These are phyloP conservation scores for Sutorius eximius DNA, from an alignment of 1,284 basidiomycete genomes.

Conservation along the genomic window DNA sequence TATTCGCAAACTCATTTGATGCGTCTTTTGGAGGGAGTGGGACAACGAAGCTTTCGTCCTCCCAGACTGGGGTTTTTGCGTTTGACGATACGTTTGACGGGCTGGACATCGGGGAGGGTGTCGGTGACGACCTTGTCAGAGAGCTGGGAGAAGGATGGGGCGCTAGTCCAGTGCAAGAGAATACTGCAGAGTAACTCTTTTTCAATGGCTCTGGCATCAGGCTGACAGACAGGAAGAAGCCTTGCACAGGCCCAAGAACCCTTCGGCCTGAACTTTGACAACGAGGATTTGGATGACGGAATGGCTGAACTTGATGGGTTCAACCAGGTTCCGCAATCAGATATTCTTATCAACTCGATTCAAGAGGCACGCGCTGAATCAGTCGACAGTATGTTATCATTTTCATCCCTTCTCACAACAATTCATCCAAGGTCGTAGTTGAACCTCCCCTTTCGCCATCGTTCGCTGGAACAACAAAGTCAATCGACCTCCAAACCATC, in stretches of 20 bases:
- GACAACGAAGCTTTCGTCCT: conserved; percentile 50
- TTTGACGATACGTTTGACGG: conserved; percentile 59
- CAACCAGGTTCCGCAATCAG: background rate
- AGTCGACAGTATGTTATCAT: conserved; percentile 10
- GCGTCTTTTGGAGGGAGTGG: conserved; percentile 48
- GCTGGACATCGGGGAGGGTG: conserved; percentile 54
- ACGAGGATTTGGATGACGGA: conserved; percentile 12
- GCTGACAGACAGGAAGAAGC: conserved; percentile 21
- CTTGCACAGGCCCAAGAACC: conserved; percentile 13
- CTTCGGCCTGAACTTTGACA: conserved; percentile 15
- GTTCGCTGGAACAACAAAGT: conserved; percentile 7
- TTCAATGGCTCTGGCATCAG: background rate
- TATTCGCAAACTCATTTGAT: conserved; percentile 66
- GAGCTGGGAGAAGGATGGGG: conserved; percentile 75
- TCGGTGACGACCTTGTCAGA: conserved; percentile 68
- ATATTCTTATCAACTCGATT: background rate
- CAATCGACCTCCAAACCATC: conserved; percentile 10
- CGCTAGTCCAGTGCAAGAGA: conserved; percentile 31
- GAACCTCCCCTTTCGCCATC: conserved; percentile 18
- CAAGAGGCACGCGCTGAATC: background rate
- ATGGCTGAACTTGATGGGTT: conserved; percentile 3
- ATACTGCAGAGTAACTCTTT: conserved; percentile 13
- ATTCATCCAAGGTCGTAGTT: conserved; percentile 8
- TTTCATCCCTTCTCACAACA: background rate
- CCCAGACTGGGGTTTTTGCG: conserved; percentile 50